Conservation (phyloP, 2,329 filamentous ascomycete genomes). For the Aspergillus spinulosporus region DNA sequence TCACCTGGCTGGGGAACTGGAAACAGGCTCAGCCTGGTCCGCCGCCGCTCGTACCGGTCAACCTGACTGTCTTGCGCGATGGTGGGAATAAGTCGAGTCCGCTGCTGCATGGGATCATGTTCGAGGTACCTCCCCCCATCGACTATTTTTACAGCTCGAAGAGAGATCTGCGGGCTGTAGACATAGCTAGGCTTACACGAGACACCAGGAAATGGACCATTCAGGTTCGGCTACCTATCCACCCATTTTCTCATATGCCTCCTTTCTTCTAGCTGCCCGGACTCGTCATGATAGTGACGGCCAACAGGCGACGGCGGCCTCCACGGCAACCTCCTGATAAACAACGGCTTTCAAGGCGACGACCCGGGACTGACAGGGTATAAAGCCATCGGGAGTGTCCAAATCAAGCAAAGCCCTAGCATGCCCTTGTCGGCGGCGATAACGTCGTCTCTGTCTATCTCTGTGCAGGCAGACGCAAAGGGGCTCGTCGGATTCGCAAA, state of each 20-base stretch:
- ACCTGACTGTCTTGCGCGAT: conserved; percentile 25
- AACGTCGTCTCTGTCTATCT: conserved; percentile 29
- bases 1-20: background rate
- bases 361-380: conserved; percentile 30
- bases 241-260: background rate
- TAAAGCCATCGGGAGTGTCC: conserved; percentile 28
- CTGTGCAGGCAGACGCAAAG: conserved; percentile 21
- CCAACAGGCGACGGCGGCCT: conserved; percentile 35
- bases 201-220: conserved; percentile 36
- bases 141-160: too few species aligned
- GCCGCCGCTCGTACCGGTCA: conserved; percentile 1
- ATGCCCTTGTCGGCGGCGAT: conserved; percentile 30
- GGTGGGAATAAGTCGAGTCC: conserved; percentile 37
- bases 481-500: conserved; percentile 47
- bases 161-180: too few species aligned
- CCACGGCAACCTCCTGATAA: conserved; percentile 35
- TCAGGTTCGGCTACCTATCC: conserved; percentile 25
- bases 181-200: too few species aligned
- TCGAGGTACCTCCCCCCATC: conserved; percentile 31
- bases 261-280: too few species aligned
- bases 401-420: conserved; percentile 28
- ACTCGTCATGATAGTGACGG: background rate
- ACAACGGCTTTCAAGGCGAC: conserved; percentile 38
- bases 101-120: conserved; percentile 39
- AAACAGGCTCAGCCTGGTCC: background rate